Evolutionary conservation across 306 rosid genomes (phyloP).

Genomic region (Castanospermum australe): DNA sequence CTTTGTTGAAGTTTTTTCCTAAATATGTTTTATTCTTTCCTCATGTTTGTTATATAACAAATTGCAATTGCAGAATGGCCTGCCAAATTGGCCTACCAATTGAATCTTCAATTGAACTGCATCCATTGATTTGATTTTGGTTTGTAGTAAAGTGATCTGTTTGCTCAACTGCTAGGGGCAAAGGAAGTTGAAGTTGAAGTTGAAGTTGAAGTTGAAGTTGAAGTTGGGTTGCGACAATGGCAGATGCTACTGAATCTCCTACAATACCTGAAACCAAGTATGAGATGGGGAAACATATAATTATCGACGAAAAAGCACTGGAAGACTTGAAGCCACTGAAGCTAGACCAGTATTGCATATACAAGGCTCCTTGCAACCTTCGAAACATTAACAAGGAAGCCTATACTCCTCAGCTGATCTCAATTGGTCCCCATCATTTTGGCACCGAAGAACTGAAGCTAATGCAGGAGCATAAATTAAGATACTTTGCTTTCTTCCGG

Average conservation of each 20-base stretch:
- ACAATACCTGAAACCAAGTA: slow-evolving; percentile 7
- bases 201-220: no score
- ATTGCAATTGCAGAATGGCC: not conserved
- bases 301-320: slow-evolving; percentile 20
- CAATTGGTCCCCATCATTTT: slow-evolving; percentile 55
- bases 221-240: slow-evolving; percentile 10
- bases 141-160: not conserved
- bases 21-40: not conserved
- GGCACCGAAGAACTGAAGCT: not conserved
- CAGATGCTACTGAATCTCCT: not conserved
- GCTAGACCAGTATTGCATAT: slow-evolving; percentile 26
- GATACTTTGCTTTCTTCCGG: slow-evolving; percentile 23
- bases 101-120: no score
- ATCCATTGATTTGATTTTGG: no score
- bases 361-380: slow-evolving; percentile 42
- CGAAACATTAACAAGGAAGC: slow-evolving; percentile 34
- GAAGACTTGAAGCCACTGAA: slow-evolving; percentile 21
- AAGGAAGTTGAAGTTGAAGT: not conserved
- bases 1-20: not conserved
- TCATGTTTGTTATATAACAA: not conserved
- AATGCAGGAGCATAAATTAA: slow-evolving; percentile 40
- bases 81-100: no score
- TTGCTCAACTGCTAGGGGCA: not conserved
- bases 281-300: slow-evolving; percentile 22
- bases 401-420: slow-evolving; percentile 52